Base-by-base conservation (phyloP, 805 yeast species). In the Clavispora fructus region DNA sequence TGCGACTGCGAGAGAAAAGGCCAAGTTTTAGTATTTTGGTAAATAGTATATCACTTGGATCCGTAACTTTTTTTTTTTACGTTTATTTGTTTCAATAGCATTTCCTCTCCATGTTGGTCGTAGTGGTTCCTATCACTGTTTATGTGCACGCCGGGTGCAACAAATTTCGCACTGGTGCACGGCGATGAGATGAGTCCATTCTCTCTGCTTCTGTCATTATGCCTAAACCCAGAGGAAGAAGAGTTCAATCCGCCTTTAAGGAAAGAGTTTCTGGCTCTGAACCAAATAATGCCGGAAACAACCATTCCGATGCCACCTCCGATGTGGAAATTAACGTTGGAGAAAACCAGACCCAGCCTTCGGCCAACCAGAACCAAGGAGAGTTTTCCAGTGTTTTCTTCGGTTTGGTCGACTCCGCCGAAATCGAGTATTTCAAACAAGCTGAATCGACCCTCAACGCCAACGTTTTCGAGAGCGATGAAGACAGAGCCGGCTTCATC, bases 371-470 rank as follows among this genome's bases (percentile, higher is more conserved):
- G 25, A 46, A 41, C 16, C 35, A 38, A 59, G 51, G 46, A 16
- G 55, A 57, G 17, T 52, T 54, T 45, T 50, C 55, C 46, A 61
- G 60, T 17, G 67, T 85, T 16, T 92, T 91, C 61, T 94, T 83
- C 63, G 99, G 99, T 19, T 73, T 92, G 32, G 83, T 92, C 10
- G 96, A 89, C 62, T 65, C 90, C 4, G 76, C 79, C 27, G 98
- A 92, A 64, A 67, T 88, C 37, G 97, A 90, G 51, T 92, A 94
- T 65, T 94, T 92, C 73, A 89, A 88, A 58, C 89, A 85, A 58
- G 96, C 97, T 0, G 98, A 92, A 64, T 79, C 90, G 4, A 86
- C 94, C 0, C 71, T 92, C 38, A 83, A 90, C 40, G 77, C 89
- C 35, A 82, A 90, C 65, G 85, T 94, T 0, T 88, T 92, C 59